A percentile compares a stretch with the other conserved stretches of the same genome.
Conservation (phyloP, 805 yeast genomes). For the Pichia occidentalis region DNA sequence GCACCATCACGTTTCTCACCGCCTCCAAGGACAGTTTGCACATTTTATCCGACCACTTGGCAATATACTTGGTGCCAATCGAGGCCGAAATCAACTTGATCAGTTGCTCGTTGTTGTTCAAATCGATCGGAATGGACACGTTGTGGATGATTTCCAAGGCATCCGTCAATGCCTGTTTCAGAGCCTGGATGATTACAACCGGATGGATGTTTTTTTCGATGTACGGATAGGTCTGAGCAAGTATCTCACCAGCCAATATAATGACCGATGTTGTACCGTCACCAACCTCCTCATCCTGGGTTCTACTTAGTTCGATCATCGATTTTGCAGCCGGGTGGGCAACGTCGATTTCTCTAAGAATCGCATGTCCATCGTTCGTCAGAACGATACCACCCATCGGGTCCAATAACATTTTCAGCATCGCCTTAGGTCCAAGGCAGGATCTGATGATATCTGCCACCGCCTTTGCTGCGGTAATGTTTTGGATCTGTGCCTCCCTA, state of each 20-base stretch:
- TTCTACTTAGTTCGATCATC: constrained; percentile 93
- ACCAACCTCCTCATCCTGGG: constrained; percentile 96
- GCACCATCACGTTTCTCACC: constrained; percentile 71
- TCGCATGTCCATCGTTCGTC: constrained; percentile 98
- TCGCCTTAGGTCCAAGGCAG: constrained; percentile 97
- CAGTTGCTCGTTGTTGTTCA: constrained; percentile 81
- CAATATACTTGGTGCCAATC: constrained; percentile 92
- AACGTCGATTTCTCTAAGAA: constrained; percentile 91
- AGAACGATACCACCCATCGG: constrained; percentile 96
- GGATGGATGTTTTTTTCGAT: constrained; percentile 95
- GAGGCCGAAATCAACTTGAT: constrained; percentile 78
- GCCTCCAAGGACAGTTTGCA: constrained; percentile 83
- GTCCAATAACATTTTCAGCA: constrained; percentile 95
- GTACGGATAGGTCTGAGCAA: constrained; percentile 92
- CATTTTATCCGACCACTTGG: constrained; percentile 88
- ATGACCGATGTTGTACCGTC: constrained; percentile 93
- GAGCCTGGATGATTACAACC: constrained; percentile 89
- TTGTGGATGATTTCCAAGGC: constrained; percentile 82
- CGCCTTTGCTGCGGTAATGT: constrained; percentile 98
- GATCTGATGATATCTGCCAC: constrained; percentile 97
- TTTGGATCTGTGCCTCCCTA: constrained; percentile 93
- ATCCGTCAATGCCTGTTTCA: constrained; percentile 84
- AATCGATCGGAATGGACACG: constrained; percentile 79
- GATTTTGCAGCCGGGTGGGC: constrained; percentile 99
- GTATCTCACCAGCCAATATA: constrained; percentile 92